Evolutionary conservation across 768 basidiomycete species (phyloP).

Genomic region (Termitomyces titanicus): DNA sequence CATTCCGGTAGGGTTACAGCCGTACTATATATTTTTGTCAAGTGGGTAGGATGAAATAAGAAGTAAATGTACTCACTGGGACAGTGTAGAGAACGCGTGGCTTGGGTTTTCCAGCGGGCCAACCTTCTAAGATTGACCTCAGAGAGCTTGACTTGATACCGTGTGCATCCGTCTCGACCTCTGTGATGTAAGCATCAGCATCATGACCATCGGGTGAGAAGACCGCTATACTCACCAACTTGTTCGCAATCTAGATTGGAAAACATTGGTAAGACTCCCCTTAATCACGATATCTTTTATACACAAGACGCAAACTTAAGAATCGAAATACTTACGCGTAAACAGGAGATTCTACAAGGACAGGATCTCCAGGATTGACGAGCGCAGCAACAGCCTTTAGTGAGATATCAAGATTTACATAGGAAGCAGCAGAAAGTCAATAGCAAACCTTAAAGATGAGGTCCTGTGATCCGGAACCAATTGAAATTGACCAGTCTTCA

Average conservation of each 20-base stretch:
- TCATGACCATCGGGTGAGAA: not conserved
- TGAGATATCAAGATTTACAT: not conserved
- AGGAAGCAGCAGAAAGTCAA: not conserved
- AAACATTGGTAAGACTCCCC: conserved; percentile 63
- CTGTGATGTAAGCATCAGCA: conserved; percentile 25
- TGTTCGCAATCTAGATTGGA: conserved; percentile 47
- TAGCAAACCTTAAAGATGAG: conserved; percentile 61
- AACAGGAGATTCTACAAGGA: conserved; percentile 78
- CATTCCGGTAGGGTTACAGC: conserved; percentile 83
- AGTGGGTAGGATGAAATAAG: not conserved
- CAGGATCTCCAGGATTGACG: conserved; percentile 70
- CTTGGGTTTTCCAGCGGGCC: conserved; percentile 63
- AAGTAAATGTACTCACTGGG: conserved; percentile 39
- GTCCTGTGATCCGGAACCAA: conserved; percentile 89
- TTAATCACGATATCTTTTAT: conserved; percentile 18
- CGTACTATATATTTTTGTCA: conserved; percentile 44
- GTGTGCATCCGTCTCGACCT: conserved; percentile 66
- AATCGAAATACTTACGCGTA: conserved; percentile 51
- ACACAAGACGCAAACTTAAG: conserved; percentile 3
- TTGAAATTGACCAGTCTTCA: conserved; percentile 71
- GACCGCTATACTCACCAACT: conserved; percentile 39
- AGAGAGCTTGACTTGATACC: conserved; percentile 60
- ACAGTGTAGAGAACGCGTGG: conserved; percentile 81
- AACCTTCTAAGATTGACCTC: conserved; percentile 58
- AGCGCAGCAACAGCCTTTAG: conserved; percentile 63